Evolutionary conservation across 2,329 filamentous ascomycete species (phyloP).

Genomic region (Penicillium palitans): DNA sequence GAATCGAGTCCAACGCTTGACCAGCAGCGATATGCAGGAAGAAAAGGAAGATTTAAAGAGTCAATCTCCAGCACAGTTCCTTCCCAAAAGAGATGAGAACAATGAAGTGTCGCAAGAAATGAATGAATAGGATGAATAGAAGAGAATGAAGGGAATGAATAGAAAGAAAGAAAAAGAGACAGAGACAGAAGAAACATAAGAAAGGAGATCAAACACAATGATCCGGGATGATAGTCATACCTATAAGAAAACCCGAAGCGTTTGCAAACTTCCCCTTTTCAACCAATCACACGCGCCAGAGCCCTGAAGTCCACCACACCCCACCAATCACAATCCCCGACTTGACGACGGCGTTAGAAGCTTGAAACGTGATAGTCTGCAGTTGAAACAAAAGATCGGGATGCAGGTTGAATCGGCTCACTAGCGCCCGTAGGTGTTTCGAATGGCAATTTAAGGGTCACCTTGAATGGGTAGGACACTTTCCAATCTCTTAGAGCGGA

Average conservation of each 20-base stretch:
- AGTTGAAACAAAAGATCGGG: conserved; percentile 24
- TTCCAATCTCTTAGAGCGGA: not conserved
- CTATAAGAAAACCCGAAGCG: not conserved
- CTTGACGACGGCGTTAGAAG: conserved; percentile 5
- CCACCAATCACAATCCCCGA: conserved; percentile 21
- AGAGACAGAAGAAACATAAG: not conserved
- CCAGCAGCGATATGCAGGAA: conserved; percentile 16
- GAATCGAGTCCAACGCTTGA: conserved; percentile 10
- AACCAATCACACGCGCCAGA: conserved; percentile 18
- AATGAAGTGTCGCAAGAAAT: not conserved
- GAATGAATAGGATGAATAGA: conserved; percentile 3
- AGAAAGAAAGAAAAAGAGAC: not conserved
- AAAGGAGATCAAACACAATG: not conserved
- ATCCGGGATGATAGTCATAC: not conserved
- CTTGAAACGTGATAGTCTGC: conserved; percentile 24
- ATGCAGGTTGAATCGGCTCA: conserved; percentile 17
- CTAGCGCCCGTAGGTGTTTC: not conserved
- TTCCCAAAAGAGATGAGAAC: conserved; percentile 15
- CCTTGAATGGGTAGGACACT: not conserved
- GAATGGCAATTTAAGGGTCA: not conserved
- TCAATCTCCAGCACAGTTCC: conserved; percentile 5
- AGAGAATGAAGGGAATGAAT: not conserved
- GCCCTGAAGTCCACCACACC: conserved; percentile 14
- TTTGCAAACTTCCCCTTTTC: not conserved
- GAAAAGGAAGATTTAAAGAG: conserved; percentile 12